phyloP scores from a whole-genome alignment of 176 grass and related monocot species.

The Otatea glauca region DNA sequence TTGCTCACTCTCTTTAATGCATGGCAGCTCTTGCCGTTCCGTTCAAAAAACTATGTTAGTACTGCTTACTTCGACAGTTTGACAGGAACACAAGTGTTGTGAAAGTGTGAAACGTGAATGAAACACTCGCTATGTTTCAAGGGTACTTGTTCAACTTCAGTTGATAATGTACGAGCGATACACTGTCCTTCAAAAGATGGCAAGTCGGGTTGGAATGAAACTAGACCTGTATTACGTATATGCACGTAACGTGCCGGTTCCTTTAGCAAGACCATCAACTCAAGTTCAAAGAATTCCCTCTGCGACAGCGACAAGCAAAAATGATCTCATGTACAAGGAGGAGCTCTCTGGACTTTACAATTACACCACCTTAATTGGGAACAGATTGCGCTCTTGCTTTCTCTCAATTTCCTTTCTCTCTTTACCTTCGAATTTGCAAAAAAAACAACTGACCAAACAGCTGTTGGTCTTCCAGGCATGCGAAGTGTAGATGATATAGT shows the following conservation, averaged over 20 bases:
- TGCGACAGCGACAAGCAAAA: not conserved
- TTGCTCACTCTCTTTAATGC: too few species aligned
- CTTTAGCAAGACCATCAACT: not conserved
- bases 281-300: not conserved
- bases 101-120: too few species aligned
- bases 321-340: conserved; percentile 11
- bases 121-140: too few species aligned
- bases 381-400: not conserved
- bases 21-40: too few species aligned
- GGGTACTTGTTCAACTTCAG: too few species aligned
- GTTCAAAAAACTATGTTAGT: too few species aligned
- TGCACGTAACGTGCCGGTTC: not conserved
- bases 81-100: too few species aligned
- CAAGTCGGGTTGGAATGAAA: not conserved
- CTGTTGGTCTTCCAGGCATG: not conserved
- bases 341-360: not conserved
- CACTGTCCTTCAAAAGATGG: not conserved
- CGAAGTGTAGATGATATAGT: not conserved
- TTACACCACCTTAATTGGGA: not conserved
- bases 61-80: too few species aligned
- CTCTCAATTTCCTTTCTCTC: not conserved
- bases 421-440: not conserved
- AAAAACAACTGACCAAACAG: not conserved
- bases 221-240: not conserved
- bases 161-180: too few species aligned